Conservation (phyloP, 495 filamentous ascomycete species). For the Pseudoneurospora amorphoporcata region DNA sequence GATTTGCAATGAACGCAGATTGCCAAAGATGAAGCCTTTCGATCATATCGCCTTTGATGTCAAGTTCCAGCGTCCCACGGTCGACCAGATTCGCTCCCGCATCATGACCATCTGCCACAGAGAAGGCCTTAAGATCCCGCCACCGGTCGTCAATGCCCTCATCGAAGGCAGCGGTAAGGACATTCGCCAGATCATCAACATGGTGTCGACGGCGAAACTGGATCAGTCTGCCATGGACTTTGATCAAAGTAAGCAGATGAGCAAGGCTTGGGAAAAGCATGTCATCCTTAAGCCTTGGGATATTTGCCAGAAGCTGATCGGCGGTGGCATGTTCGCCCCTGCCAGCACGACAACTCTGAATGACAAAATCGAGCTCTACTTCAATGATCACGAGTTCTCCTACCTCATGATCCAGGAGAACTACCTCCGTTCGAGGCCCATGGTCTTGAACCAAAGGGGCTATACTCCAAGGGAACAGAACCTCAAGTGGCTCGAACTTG, state of each 20-base stretch:
- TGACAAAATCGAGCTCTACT: slow-evolving; percentile 97
- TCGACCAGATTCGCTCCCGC: slow-evolving; percentile 76
- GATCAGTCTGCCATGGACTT: slow-evolving; percentile 71
- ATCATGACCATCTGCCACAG: slow-evolving; percentile 91
- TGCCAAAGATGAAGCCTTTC: slow-evolving; percentile 98
- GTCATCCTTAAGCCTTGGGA: slow-evolving; percentile 96
- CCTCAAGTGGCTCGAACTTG: slow-evolving; percentile 72
- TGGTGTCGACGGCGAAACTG: slow-evolving; percentile 87
- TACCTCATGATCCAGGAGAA: slow-evolving; percentile 98
- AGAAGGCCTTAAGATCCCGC: slow-evolving; percentile 77
- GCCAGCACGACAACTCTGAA: slow-evolving; percentile 77
- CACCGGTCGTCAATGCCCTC: slow-evolving; percentile 81
- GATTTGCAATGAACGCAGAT: slow-evolving; percentile 89
- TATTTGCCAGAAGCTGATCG: slow-evolving; percentile 86
- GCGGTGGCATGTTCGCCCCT: slow-evolving; percentile 71
- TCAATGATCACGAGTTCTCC: slow-evolving; percentile 97
- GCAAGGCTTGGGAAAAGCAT: slow-evolving; percentile 97
- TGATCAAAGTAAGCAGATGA: slow-evolving; percentile 80
- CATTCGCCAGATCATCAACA: slow-evolving; percentile 97
- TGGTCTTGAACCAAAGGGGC: slow-evolving; percentile 47
- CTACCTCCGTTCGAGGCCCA: slow-evolving; percentile 74
- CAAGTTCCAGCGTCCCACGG: slow-evolving; percentile 78
- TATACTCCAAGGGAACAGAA: slow-evolving; percentile 47
- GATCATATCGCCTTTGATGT: slow-evolving; percentile 74
- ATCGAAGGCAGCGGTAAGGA: slow-evolving; percentile 92